Evolutionary conservation across 139 green algal species (phyloP), one percentile per base, ranked within the genome.

Genomic region (Chlorella sp.): DNA sequence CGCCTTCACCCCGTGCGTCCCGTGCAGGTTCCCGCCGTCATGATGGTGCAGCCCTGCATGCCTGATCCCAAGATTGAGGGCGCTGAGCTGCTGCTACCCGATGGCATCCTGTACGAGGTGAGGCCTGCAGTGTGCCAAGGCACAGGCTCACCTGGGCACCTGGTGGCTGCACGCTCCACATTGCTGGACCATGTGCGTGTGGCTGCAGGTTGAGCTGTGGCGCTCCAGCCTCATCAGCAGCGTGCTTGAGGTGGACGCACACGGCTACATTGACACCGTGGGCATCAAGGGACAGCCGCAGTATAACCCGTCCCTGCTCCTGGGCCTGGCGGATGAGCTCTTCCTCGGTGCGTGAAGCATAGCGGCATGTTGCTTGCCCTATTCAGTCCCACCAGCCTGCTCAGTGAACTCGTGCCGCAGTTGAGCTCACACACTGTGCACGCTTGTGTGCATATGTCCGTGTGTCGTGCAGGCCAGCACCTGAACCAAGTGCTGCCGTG

Each of bases 121-220:
- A 55, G 42, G 10, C 42, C 17, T 55, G 42, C 10, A 55, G n/a
- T n/a, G n/a, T n/a, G n/a, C n/a, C n/a, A n/a, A n/a, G n/a, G n/a
- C n/a, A n/a, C n/a, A n/a, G n/a, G n/a, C n/a, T n/a, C n/a, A n/a
- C n/a, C n/a, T n/a, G n/a, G n/a, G n/a, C n/a, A n/a, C n/a, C n/a
- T n/a, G n/a, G n/a, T n/a, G n/a, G n/a, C n/a, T n/a, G n/a, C n/a
- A n/a, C n/a, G n/a, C n/a, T n/a, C n/a, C n/a, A n/a, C n/a, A n/a
- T n/a, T n/a, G n/a, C n/a, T n/a, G n/a, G n/a, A n/a, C n/a, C n/a
- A n/a, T n/a, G n/a, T n/a, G n/a, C n/a, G n/a, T n/a, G n/a, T n/a
- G n/a, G n/a, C n/a, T 69, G 29, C 27, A 69, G 63, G 31, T 69
- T n/a, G 33, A 49, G 32, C 32, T 69, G 63, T 69, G 63, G 63